phyloP scores from a whole-genome alignment of 257 asterid genomes.

The Pogostemon cablin region DNA sequence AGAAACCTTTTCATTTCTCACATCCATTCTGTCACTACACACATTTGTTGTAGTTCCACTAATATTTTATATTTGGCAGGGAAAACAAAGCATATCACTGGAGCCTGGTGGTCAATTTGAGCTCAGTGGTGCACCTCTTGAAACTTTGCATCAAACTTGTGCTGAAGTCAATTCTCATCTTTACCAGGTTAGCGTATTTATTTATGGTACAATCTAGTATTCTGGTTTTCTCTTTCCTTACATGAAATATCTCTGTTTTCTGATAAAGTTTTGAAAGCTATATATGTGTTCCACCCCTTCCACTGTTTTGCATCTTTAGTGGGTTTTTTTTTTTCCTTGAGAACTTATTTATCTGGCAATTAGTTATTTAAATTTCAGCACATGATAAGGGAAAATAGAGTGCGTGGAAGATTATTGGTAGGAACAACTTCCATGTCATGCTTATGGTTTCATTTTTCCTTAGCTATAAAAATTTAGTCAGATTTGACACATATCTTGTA shows the following conservation, averaged over 20 bases:
- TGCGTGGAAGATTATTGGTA: conserved; percentile 2
- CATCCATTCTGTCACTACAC: conserved; percentile 4
- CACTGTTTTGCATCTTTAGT: conserved; percentile 9
- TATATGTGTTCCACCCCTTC: neutral
- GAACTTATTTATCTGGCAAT: conserved; percentile 9
- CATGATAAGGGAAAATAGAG: conserved; percentile 15
- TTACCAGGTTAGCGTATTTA: conserved; percentile 63
- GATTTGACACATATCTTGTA: conserved; percentile 19
- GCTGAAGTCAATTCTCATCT: conserved; percentile 99
- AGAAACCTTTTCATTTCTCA: conserved; percentile 9
- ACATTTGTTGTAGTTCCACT: neutral
- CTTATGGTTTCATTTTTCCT: neutral
- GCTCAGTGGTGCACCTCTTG: conserved; percentile 98
- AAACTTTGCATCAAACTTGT: conserved; percentile 95
- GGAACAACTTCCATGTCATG: conserved; percentile 5
- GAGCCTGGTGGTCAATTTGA: conserved; percentile 99
- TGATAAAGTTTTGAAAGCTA: conserved; percentile 17
- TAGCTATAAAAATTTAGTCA: conserved; percentile 11
- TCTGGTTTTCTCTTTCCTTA: conserved; percentile 16
- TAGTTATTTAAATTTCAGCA: conserved; percentile 10
- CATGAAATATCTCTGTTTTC: conserved; percentile 7
- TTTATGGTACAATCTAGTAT: conserved; percentile 27
- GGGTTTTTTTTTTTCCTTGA: neutral
- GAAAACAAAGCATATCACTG: conserved; percentile 90
- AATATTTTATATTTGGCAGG: conserved; percentile 49